These are phyloP conservation scores for Leucosporidium yakuticum DNA, from an alignment of 768 basidiomycete genomes.

Conservation along the genomic window DNA sequence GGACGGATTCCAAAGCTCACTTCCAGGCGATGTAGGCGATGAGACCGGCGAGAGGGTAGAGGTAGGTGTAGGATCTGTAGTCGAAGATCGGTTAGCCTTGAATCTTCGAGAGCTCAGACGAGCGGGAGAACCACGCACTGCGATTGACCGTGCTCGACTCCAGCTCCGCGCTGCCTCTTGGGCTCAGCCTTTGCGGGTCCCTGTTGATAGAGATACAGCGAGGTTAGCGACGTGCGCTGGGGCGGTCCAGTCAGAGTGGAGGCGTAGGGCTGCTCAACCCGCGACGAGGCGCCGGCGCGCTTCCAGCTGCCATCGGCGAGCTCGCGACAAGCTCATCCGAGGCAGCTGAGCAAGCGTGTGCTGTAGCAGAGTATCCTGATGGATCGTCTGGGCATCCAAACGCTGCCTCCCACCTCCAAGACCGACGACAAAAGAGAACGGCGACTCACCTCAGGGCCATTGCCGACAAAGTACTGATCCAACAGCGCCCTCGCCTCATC, in stretches of 20 bases:
- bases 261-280: background rate
- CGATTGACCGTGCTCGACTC: constrained; percentile 58
- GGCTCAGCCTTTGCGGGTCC: constrained; percentile 38
- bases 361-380: too few relatives aligned
- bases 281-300: background rate
- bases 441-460: constrained; percentile 57
- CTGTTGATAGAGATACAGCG: background rate
- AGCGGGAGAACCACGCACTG: constrained; percentile 38
- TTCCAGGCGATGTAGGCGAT: constrained; percentile 74
- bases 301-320: constrained; percentile 6
- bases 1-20: constrained; percentile 7
- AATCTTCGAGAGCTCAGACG: background rate
- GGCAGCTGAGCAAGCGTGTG: background rate
- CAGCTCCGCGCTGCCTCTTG: constrained; percentile 49
- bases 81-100: background rate
- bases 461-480: constrained; percentile 69
- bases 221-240: too few relatives aligned
- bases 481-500: constrained; percentile 90
- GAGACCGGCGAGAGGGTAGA: constrained; percentile 69
- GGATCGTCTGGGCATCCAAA: background rate
- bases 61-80: constrained; percentile 52
- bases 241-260: too few relatives aligned
- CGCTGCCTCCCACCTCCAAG: background rate
- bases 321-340: background rate
- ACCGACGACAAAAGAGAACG: background rate